Evolutionary conservation across 257 asterid genomes (phyloP), one percentile per base, ranked within the genome.

Genomic region (Hygrophila difformis): DNA sequence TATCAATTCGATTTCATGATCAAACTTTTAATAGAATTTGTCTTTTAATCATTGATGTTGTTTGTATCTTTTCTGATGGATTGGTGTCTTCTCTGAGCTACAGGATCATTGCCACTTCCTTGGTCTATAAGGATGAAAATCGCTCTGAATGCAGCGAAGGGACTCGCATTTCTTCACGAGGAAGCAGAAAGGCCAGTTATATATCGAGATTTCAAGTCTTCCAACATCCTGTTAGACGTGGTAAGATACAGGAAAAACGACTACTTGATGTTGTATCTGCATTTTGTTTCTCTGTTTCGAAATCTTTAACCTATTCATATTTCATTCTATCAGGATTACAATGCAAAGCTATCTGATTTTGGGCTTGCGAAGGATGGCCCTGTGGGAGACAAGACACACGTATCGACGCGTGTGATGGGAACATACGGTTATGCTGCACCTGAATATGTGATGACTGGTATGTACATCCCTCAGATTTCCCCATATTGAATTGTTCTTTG

Each of bases 291-390:
- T 23, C 41, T 18, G n/a, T 48, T 38, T 43, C 66, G 58, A 61
- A 37, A 57, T 48, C 5, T 21, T 55, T 26, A 24, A 15, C 1
- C 16, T 22, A 35, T 46, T 24, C 39, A 34, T n/a, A 6, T 54
- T n/a, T 53, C 43, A 36, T 46, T 77, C 50, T 51, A n/a, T n/a
- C n/a, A 85, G 96, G 94, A 85, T 41, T 82, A 76, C 40, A 82
- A 79, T 46, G 81, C 92, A 5, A 86, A 86, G 66, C 94, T 86
- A 44, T 86, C 96, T 10, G 94, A 86, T 61, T 86, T 86, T 28
- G 94, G 94, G 35, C 87, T 86, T 17, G 96, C 96, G 53, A 86
- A 73, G 62, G 92, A 82, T 47, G 94, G 75, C 12, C 96, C 96
- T 0, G 84, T 67, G 74, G 96, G 88, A 8, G 94, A 86, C 44